Conservation (phyloP, 2,329 filamentous ascomycete species). For the Amesomyces nigricolor region DNA sequence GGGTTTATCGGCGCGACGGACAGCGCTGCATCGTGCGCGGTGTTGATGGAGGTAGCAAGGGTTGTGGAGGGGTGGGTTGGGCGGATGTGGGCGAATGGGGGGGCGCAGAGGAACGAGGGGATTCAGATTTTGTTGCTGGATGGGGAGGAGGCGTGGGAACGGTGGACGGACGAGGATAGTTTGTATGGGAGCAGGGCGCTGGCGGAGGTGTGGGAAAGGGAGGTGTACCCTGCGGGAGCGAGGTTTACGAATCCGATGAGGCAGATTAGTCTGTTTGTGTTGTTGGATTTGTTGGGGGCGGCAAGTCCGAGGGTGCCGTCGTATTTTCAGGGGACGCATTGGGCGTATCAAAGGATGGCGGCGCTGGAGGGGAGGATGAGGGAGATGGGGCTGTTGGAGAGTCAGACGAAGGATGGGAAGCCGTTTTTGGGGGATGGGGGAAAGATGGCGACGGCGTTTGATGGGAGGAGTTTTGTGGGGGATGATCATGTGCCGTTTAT, state of each 20-base stretch:
- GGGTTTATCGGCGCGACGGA: slow-evolving; percentile 83
- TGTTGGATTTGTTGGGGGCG: slow-evolving; percentile 82
- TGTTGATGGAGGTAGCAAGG: slow-evolving; percentile 71
- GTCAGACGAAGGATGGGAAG: slow-evolving; percentile 29
- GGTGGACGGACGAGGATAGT: slow-evolving; percentile 67
- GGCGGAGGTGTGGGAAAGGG: slow-evolving; percentile 65
- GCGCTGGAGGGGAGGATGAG: slow-evolving; percentile 69
- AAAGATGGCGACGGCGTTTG: slow-evolving; percentile 34
- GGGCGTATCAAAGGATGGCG: slow-evolving; percentile 80
- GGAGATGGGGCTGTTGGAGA: slow-evolving; percentile 59
- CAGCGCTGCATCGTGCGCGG: slow-evolving; percentile 77
- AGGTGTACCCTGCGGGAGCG: slow-evolving; percentile 60
- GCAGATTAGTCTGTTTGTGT: slow-evolving; percentile 74
- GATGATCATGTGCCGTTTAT: slow-evolving; percentile 95
- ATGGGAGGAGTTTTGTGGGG: slow-evolving; percentile 47
- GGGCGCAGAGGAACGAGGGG: slow-evolving; percentile 61
- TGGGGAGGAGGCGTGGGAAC: slow-evolving; percentile 72
- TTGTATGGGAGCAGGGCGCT: slow-evolving; percentile 66
- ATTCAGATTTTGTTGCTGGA: slow-evolving; percentile 77
- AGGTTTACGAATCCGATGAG: slow-evolving; percentile 63
- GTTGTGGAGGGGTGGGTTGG: slow-evolving; percentile 66
- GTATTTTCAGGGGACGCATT: slow-evolving; percentile 86
- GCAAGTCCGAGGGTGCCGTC: slow-evolving; percentile 67
- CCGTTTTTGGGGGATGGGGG: slow-evolving; percentile 27
- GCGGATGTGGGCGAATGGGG: slow-evolving; percentile 63